Percentiles rank a stretch among this genome's conserved stretches.
Conservation (phyloP, 306 rosid genomes). For the Prosopis cineraria region DNA sequence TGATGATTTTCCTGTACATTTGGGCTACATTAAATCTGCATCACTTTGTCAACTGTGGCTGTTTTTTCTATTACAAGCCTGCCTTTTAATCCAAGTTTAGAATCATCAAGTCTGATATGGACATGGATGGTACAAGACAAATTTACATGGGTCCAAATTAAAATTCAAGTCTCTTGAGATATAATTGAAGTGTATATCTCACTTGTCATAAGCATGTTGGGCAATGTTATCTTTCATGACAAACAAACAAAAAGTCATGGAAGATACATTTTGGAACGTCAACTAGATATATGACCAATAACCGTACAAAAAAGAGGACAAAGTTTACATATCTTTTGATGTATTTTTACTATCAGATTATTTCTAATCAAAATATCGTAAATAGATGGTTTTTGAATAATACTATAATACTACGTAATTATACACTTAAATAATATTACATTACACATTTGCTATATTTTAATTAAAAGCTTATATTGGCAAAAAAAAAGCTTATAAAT, state of each 20-base stretch:
- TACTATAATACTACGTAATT: background rate
- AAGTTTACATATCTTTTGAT: background rate
- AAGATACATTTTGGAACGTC: background rate
- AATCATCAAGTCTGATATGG: background rate
- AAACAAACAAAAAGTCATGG: no score
- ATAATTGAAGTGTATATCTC: background rate
- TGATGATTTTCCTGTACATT: background rate
- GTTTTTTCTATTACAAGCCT: background rate
- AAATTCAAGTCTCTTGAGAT: background rate
- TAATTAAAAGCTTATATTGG: no score
- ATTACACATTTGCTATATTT: background rate
- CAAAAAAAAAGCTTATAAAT: background rate
- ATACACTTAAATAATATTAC: background rate
- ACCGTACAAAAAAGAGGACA: background rate
- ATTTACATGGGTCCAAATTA: no score
- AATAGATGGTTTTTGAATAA: background rate
- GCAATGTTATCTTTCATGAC: no score
- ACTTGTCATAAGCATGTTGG: background rate
- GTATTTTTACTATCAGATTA: background rate
- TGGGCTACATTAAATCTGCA: background rate
- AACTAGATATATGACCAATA: background rate
- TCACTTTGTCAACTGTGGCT: background rate
- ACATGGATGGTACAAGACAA: background rate
- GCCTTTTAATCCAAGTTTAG: background rate
- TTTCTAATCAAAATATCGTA: no score